Conservation (phyloP, 169 alveolate genomes). For the Plasmodium yoelii region DNA sequence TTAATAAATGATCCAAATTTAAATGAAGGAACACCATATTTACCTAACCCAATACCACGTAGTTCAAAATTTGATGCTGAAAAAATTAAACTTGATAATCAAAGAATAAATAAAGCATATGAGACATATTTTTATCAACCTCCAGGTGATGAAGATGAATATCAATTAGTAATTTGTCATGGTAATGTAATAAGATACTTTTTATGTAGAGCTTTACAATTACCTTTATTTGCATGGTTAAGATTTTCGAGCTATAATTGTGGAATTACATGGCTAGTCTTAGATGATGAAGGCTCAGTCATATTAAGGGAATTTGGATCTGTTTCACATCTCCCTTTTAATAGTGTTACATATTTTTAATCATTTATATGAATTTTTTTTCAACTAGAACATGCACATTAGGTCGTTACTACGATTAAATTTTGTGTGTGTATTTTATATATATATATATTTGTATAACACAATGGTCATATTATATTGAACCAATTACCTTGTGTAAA, state of each 20-base stretch:
- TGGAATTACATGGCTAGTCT: slow-evolving; percentile 79
- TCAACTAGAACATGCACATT: no score
- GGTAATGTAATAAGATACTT: slow-evolving; percentile 82
- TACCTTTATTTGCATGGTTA: slow-evolving; percentile 81
- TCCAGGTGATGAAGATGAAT: slow-evolving; percentile 73
- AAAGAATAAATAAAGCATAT: slow-evolving; percentile 79
- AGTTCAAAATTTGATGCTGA: slow-evolving; percentile 77
- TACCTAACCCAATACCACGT: slow-evolving; percentile 79
- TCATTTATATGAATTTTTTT: not conserved
- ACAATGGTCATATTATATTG: no score
- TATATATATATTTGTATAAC: no score
- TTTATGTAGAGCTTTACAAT: slow-evolving; percentile 81
- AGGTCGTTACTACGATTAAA: no score
- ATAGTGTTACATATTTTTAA: slow-evolving; percentile 69
- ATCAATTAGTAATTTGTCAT: slow-evolving; percentile 79
- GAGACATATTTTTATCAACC: slow-evolving; percentile 77
- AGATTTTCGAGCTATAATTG: slow-evolving; percentile 79
- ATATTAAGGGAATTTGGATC: slow-evolving; percentile 74
- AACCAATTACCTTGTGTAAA: no score
- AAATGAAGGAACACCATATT: slow-evolving; percentile 82
- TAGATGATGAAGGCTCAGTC: slow-evolving; percentile 76
- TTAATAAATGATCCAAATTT: slow-evolving; percentile 79
- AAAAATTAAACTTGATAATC: slow-evolving; percentile 76
- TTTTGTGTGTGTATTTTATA: no score
- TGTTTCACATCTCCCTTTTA: slow-evolving; percentile 73